phyloP scores from a whole-genome alignment of 257 asterid species.

The Catharanthus roseus region DNA sequence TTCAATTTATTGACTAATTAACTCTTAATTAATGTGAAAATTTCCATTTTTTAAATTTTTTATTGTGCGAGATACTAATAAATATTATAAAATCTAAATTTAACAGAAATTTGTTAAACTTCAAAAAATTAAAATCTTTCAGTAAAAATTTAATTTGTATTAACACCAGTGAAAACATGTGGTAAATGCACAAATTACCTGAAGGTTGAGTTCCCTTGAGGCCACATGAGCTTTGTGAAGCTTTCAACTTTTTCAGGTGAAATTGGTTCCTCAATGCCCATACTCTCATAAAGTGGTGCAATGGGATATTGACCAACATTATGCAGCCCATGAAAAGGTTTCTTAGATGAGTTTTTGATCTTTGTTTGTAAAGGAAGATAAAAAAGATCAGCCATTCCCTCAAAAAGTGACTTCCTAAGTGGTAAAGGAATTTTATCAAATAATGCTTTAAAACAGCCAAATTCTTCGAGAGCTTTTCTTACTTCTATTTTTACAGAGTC shows the following conservation, averaged over 20 bases:
- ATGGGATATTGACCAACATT: slow-evolving; percentile 36
- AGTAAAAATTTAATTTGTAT: too few species aligned
- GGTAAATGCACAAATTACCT: too few species aligned
- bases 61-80: too few species aligned
- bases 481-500: slow-evolving; percentile 21
- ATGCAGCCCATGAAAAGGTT: slow-evolving; percentile 43
- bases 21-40: too few species aligned
- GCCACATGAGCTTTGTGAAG: slow-evolving; percentile 42
- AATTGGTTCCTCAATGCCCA: slow-evolving; percentile 41
- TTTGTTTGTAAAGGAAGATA: slow-evolving; percentile 38
- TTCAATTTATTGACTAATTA: too few species aligned
- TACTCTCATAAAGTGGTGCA: slow-evolving; percentile 41
- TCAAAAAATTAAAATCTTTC: too few species aligned
- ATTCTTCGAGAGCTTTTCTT: slow-evolving; percentile 32
- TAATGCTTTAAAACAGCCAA: slow-evolving; percentile 39
- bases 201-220: slow-evolving; percentile 42
- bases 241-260: slow-evolving; percentile 17
- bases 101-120: too few species aligned
- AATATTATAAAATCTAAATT: too few species aligned
- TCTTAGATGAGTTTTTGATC: slow-evolving; percentile 30
- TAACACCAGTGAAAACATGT: too few species aligned
- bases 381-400: slow-evolving; percentile 24
- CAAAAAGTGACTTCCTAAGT: slow-evolving; percentile 24
- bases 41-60: too few species aligned
- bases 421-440: slow-evolving; percentile 25